Percentiles rank a stretch among this genome's conserved stretches.
These are phyloP conservation scores for Amanita rubescens DNA, from an alignment of 768 basidiomycete species.

Conservation along the genomic window DNA sequence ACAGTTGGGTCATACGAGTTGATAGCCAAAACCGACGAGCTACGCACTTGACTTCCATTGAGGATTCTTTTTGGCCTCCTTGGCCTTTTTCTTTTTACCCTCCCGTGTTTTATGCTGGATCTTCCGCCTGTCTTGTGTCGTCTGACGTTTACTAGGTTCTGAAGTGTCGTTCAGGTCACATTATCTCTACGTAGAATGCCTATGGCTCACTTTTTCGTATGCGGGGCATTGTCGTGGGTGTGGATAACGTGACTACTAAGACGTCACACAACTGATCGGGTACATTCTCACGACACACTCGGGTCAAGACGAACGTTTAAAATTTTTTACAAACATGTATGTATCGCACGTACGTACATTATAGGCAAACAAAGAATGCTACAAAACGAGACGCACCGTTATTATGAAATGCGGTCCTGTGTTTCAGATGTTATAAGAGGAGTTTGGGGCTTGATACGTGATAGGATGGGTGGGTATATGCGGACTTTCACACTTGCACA, in stretches of 20 bases:
- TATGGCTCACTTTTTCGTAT: constrained; percentile 57
- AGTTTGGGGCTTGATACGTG: background rate
- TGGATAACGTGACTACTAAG: background rate
- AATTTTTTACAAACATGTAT: too few species aligned
- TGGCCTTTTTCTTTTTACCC: constrained; percentile 67
- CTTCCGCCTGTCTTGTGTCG: constrained; percentile 66
- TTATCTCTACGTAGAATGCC: background rate
- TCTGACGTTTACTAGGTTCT: constrained; percentile 82
- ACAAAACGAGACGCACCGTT: background rate
- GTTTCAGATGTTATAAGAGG: background rate
- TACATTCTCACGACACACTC: background rate
- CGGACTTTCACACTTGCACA: constrained; percentile 4
- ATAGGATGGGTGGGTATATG: background rate
- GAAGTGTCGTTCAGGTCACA: background rate
- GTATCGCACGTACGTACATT: background rate
- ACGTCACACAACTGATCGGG: too few species aligned
- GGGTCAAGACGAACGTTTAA: background rate
- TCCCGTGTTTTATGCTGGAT: constrained; percentile 73
- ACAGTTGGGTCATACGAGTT: too few species aligned
- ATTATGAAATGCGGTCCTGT: background rate
- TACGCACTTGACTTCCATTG: constrained; percentile 86
- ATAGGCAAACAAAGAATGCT: background rate
- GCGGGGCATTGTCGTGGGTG: constrained; percentile 39
- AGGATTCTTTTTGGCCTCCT: constrained; percentile 67
- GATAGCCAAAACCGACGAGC: background rate